phyloP scores from a whole-genome alignment of 306 rosid genomes.

The Adenanthera pavonina region DNA sequence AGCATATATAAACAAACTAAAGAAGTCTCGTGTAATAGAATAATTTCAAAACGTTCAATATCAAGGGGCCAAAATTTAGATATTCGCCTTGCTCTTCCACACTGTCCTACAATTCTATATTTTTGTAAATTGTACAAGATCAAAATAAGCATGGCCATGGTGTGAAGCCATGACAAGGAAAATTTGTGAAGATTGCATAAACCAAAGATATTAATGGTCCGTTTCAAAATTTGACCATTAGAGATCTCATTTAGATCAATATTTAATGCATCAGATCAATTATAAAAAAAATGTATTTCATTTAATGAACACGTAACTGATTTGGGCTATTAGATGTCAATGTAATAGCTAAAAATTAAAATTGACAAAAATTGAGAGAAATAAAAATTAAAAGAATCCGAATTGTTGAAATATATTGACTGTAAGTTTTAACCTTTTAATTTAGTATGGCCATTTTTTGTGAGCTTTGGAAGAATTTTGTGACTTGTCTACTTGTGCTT shows the following conservation, averaged over 20 bases:
- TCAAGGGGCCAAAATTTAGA: conserved; percentile 19
- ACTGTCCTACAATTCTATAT: conserved; percentile 35
- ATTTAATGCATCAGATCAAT: too few species aligned
- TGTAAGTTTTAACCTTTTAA: too few species aligned
- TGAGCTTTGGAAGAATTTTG: conserved; percentile 40
- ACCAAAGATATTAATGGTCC: conserved; percentile 41
- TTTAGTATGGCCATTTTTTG: conserved; percentile 48
- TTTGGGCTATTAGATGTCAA: too few species aligned
- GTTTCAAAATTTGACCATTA: conserved; percentile 40
- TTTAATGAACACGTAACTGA: too few species aligned
- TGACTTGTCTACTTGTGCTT: conserved; percentile 33
- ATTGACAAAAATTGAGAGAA: too few species aligned
- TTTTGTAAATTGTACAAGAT: neutral
- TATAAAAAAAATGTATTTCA: too few species aligned
- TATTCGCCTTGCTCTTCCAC: conserved; percentile 12
- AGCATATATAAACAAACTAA: conserved; percentile 5
- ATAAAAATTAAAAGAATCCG: too few species aligned
- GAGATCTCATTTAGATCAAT: too few species aligned
- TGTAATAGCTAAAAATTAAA: too few species aligned
- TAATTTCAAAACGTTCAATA: conserved; percentile 39
- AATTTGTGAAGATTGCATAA: conserved; percentile 50
- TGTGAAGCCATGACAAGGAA: conserved; percentile 18
- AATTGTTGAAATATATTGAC: too few species aligned
- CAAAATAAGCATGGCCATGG: conserved; percentile 47
- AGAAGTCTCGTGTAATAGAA: conserved; percentile 27